Base-by-base conservation (phyloP, 805 yeast genomes). In the Henningerozyma blattae region DNA sequence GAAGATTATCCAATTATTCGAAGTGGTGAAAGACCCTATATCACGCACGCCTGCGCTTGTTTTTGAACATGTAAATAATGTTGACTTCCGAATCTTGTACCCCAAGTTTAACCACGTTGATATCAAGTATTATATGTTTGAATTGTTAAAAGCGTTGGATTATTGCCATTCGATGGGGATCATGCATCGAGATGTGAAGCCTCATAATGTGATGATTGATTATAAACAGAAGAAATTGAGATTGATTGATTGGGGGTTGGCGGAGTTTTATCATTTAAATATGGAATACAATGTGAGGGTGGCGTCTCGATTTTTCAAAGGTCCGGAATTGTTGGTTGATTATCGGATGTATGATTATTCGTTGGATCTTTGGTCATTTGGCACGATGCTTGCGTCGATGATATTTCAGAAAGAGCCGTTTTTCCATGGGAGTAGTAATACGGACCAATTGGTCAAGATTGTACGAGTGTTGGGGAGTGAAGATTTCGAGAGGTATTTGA, bases 121-220 rank as follows among this genome's bases (percentile, higher is more conserved):
- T 50, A 75, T 86, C 42, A 79, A 85, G 45, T 84, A 67, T 62
- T 86, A 87, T 56, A 80, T 86, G 69, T 74, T 72, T 41, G 84
- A 84, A 57, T 64, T 86, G 35, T 66, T 87, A 41, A 76, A 71
- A 46, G 95, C 95, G 10, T 65, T 87, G 45, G 94, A 87, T 53
- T 87, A 72, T 55, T 77, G 87, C 27, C 96, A 87, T 59, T 82
- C 94, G 10, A 81, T 81, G 85, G 96, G 96, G 16, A 84, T 87
- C 40, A 86, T 87, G 76, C 96, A 87, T 53, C 68, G 96, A 54
- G 96, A 87, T 58, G 95, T 87, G 36, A 87, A 87, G 58, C 96
- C 96, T 9, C 94, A 87, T 50, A 87, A 87, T 57, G 82, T 87
- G 42, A 87, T 87, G 95, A 87, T 87, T 45, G 95, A 87, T 56